Evolutionary conservation across 177 flowering plant species (phyloP).

Genomic region (Vitis hybrid): DNA sequence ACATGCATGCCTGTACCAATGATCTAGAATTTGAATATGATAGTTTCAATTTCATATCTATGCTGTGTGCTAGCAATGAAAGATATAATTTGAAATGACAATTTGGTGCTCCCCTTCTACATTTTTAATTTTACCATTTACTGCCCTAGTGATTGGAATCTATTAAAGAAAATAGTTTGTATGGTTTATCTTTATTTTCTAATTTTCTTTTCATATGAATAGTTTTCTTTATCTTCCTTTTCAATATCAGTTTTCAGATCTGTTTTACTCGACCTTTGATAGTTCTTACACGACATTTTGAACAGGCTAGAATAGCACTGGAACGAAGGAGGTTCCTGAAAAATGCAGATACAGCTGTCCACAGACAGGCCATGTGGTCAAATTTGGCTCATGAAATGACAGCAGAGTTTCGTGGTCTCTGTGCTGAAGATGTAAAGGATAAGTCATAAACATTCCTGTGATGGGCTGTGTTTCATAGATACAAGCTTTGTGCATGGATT

Average conservation of each 20-base stretch:
- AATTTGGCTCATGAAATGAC: constrained; percentile 99
- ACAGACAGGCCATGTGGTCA: constrained; percentile 95
- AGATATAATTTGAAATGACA: not conserved
- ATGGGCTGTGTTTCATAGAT: not conserved
- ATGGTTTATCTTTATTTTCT: not conserved
- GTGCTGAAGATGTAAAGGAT: constrained; percentile 93
- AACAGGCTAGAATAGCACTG: constrained; percentile 94
- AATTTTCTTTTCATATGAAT: not conserved
- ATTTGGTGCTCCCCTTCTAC: not conserved
- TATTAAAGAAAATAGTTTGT: not conserved
- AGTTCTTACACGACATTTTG: constrained; percentile 10
- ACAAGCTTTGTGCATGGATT: not conserved
- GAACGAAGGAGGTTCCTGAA: constrained; percentile 85
- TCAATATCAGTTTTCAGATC: not conserved
- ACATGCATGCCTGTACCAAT: too few relatives aligned
- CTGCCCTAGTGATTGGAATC: not conserved
- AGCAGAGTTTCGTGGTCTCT: constrained; percentile 97
- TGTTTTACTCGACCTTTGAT: not conserved
- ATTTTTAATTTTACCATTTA: not conserved
- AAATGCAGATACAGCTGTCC: constrained; percentile 93
- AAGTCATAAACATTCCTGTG: constrained; percentile 9
- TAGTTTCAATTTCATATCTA: not conserved
- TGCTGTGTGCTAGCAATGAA: not conserved
- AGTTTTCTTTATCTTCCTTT: not conserved
- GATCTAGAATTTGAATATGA: not conserved